Evolutionary conservation across 78 protist genomes (phyloP), one percentile per base, ranked within the genome.

Genomic region (Bodo saltans): DNA sequence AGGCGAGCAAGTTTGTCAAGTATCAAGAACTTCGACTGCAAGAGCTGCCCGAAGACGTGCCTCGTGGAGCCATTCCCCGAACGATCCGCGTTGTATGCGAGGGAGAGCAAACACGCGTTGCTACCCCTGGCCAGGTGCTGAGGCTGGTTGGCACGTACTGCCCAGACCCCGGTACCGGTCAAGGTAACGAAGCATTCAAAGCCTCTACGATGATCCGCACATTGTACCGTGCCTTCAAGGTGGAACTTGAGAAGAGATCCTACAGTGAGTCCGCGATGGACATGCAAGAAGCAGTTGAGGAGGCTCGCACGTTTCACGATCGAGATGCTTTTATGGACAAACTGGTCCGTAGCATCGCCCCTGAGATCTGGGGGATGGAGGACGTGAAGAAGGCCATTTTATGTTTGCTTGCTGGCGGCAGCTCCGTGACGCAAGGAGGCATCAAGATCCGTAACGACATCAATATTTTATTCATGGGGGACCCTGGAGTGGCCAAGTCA

Each of bases 401-500:
- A n/a, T 88, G 92, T 41, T 83, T 95, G 38, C 87, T 97, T 85
- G 93, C 94, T 30, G 99, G 99, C 39, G 98, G 97, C 33, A 83
- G 91, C 30, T 17, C 35, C 28, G n/a, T n/a, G n/a, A n/a, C n/a
- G n/a, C n/a, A n/a, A n/a, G n/a, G n/a, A n/a, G 98, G 98, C 39
- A 95, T 98, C 95, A n/a, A 32, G 30, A 96, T 98, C 40, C 78
- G 99, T 21, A 99, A 99, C 39, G 99, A 98, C 88, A 70, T 98
- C 73, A 95, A 98, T 86, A 42, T 98, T 0, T 96, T 94, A 83
- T 72, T 98, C 41, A 91, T 98, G 95, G 99, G 99, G 3, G 99
- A 98, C 84, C 99, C 99, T 1, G 99, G 99, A n/a, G 99, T 98
- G 1, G 99, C 99, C 76, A 98, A 98, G 90, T 89, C 96, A 39